Evolutionary conservation across 2,329 filamentous ascomycete genomes (phyloP).

Genomic region (Cercospora sp.): DNA sequence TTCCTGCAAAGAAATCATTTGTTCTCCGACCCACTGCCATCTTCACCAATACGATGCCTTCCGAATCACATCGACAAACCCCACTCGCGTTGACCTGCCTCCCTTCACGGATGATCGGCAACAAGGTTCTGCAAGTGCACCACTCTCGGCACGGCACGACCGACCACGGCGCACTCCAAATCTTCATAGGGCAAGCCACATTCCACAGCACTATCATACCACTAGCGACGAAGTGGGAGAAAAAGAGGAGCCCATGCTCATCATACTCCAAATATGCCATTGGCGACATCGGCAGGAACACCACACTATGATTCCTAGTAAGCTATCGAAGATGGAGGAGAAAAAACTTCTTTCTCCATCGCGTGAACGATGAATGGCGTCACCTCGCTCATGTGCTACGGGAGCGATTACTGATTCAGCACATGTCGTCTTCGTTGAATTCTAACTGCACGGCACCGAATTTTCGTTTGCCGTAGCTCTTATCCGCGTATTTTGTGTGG

Average conservation of each 20-base stretch:
- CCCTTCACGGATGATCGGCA: background rate
- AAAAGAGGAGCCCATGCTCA: background rate
- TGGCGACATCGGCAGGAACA: background rate
- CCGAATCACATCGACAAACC: background rate
- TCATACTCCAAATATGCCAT: background rate
- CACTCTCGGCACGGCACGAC: slow-evolving; percentile 1
- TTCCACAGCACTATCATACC: background rate
- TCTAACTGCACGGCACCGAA: background rate
- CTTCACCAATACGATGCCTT: background rate
- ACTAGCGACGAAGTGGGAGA: background rate
- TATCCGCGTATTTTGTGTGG: background rate
- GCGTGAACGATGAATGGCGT: background rate
- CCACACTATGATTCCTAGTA: background rate
- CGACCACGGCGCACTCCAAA: background rate
- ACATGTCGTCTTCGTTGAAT: background rate
- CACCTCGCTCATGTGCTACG: background rate
- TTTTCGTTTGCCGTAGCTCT: background rate
- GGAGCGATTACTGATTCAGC: background rate
- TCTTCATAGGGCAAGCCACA: background rate
- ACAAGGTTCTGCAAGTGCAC: background rate
- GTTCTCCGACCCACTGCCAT: background rate
- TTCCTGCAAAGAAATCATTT: background rate
- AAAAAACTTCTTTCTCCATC: background rate
- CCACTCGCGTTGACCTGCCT: background rate
- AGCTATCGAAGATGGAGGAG: background rate